Percentiles rank a stretch among this genome's conserved stretches.
Evolutionary conservation across 352 stramenopile genomes (phyloP).

Genomic region (Chloridella minuta): DNA sequence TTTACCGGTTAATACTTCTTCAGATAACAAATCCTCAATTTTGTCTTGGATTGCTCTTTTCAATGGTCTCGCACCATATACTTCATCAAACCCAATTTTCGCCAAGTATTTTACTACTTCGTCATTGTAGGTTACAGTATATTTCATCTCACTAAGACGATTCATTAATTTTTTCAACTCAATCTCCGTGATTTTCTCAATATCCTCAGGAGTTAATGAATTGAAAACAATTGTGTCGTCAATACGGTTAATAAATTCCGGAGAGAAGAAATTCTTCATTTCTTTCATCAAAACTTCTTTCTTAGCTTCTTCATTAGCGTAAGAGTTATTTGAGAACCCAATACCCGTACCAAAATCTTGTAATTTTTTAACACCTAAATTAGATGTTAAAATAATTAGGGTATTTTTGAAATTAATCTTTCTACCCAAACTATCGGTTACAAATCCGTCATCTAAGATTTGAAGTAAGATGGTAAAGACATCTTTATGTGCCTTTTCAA

Average conservation of each 20-base stretch:
- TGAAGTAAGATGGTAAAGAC: slow-evolving; percentile 70
- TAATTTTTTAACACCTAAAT: slow-evolving; percentile 58
- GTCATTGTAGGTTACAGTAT: slow-evolving; percentile 51
- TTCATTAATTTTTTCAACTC: slow-evolving; percentile 51
- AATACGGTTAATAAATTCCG: slow-evolving; percentile 91
- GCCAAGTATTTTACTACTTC: slow-evolving; percentile 57
- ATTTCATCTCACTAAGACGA: slow-evolving; percentile 43
- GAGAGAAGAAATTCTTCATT: slow-evolving; percentile 59
- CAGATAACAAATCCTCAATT: background rate
- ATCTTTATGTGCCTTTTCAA: slow-evolving; percentile 79
- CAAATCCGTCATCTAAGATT: slow-evolving; percentile 73
- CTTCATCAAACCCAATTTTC: slow-evolving; percentile 59
- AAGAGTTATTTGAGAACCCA: slow-evolving; percentile 30
- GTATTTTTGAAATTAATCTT: slow-evolving; percentile 86
- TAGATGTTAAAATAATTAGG: slow-evolving; percentile 75
- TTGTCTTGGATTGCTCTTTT: slow-evolving; percentile 61
- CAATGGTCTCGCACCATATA: slow-evolving; percentile 69
- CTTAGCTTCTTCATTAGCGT: slow-evolving; percentile 26
- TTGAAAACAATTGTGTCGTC: slow-evolving; percentile 91
- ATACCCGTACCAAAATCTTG: slow-evolving; percentile 73
- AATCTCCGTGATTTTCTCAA: slow-evolving; percentile 61
- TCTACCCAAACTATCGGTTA: slow-evolving; percentile 70
- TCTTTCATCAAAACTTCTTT: slow-evolving; percentile 45
- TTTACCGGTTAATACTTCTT: background rate
- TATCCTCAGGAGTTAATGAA: slow-evolving; percentile 47